Conservation (phyloP, 352 stramenopile species). For the Peronospora destructor region DNA sequence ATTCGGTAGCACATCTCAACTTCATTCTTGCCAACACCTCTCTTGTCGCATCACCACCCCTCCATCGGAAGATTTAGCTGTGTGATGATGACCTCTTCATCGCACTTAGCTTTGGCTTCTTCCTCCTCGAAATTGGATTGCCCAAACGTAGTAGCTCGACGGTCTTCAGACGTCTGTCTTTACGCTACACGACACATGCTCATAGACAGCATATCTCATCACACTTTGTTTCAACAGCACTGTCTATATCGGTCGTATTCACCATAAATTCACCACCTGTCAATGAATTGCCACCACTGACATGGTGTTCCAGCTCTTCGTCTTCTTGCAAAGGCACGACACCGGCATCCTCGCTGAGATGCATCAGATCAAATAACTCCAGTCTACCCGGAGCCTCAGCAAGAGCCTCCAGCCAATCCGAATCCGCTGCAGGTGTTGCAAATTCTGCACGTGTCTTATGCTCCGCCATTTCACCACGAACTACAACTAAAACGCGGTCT, state of each 20-base stretch:
- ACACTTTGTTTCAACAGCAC: constrained; percentile 15
- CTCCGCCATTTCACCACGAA: constrained; percentile 84
- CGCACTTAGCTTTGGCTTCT: not conserved
- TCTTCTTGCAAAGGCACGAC: constrained; percentile 18
- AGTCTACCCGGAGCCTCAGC: constrained; percentile 15
- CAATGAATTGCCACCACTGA: constrained; percentile 8
- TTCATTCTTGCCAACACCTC: constrained; percentile 1
- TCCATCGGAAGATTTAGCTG: no score
- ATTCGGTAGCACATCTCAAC: not conserved
- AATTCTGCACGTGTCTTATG: constrained; percentile 76
- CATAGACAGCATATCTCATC: constrained; percentile 1
- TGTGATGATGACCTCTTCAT: not conserved
- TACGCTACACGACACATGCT: not conserved
- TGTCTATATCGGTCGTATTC: constrained; percentile 14
- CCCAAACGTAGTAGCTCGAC: constrained; percentile 11
- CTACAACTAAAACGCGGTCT: constrained; percentile 94
- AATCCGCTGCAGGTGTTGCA: constrained; percentile 18
- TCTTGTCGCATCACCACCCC: no score
- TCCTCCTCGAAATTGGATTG: constrained; percentile 23
- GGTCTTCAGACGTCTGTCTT: no score
- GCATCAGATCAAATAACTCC: constrained; percentile 19
- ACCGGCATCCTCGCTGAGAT: constrained; percentile 6
- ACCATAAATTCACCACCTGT: constrained; percentile 13
- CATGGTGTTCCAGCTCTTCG: constrained; percentile 8
- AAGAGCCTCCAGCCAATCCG: constrained; percentile 34